Conservation (phyloP, 1,284 basidiomycete genomes). For the Cryptococcus amylolentus region DNA sequence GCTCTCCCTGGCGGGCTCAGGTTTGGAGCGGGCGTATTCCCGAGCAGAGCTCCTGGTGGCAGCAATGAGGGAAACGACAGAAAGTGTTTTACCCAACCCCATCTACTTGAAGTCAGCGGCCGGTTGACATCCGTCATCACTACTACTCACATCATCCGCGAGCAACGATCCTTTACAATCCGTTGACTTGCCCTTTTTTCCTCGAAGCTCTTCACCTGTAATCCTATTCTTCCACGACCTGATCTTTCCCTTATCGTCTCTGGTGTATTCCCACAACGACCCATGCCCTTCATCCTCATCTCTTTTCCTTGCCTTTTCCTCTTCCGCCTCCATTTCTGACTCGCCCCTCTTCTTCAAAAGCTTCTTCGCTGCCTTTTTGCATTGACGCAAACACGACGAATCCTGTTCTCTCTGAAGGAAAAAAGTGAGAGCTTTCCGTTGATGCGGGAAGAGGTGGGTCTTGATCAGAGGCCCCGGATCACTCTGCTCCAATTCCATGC, state of each 20-base stretch:
- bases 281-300: conserved; percentile 31
- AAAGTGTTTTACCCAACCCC: conserved; percentile 98
- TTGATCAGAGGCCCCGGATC: conserved; percentile 76
- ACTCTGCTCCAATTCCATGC: conserved; percentile 79
- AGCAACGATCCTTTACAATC: conserved; percentile 87
- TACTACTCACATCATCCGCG: conserved; percentile 76
- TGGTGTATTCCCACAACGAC: conserved; percentile 41
- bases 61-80: conserved; percentile 83
- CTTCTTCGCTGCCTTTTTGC: conserved; percentile 34
- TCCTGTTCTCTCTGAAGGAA: conserved; percentile 80
- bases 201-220: conserved; percentile 68
- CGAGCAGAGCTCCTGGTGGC: conserved; percentile 71
- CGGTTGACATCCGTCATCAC: not conserved
- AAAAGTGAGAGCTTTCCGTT: conserved; percentile 96
- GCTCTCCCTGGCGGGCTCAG: conserved; percentile 52
- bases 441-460: conserved; percentile 91
- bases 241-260: conserved; percentile 56
- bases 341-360: conserved; percentile 23
- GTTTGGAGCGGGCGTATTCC: conserved; percentile 57
- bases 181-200: conserved; percentile 56
- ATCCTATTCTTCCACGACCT: conserved; percentile 76
- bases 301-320: conserved; percentile 15
- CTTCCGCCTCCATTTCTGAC: conserved; percentile 9
- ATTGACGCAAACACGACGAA: conserved; percentile 36
- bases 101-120: conserved; percentile 59